Evolutionary conservation across 78 protist genomes (phyloP).

Genomic region (Dictyostelium brefeldianum): DNA sequence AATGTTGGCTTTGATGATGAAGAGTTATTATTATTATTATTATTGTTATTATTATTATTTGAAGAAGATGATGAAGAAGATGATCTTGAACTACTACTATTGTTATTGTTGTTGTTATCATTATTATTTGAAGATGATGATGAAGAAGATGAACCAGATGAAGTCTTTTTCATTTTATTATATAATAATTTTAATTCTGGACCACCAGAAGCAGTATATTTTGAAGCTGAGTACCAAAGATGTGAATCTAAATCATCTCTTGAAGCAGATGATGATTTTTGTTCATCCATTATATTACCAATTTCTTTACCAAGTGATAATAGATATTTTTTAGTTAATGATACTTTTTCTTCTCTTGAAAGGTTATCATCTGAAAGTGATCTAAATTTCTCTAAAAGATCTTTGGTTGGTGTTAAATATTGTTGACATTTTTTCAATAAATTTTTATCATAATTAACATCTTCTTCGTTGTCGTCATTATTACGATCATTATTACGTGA

Average conservation of each 20-base stretch:
- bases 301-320: conserved; percentile 59
- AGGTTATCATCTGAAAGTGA: conserved; percentile 32
- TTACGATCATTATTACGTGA: neutral
- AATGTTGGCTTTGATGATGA: conserved; percentile 7
- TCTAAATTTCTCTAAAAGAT: conserved; percentile 39
- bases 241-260: conserved; percentile 28
- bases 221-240: conserved; percentile 56
- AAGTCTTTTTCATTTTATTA: conserved; percentile 50
- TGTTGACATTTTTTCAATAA: conserved; percentile 41
- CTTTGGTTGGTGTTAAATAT: conserved; percentile 28
- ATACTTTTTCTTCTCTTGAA: conserved; percentile 53
- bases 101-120: neutral
- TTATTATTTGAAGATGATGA: neutral
- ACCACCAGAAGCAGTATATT: conserved; percentile 70
- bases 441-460: neutral
- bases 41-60: conserved; percentile 4
- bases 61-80: neutral
- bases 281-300: conserved; percentile 2
- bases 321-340: conserved; percentile 52
- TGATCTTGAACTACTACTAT: neutral
- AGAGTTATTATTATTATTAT: neutral
- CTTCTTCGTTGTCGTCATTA: neutral
- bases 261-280: neutral
- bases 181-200: conserved; percentile 37
- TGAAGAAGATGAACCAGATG: neutral